These are phyloP conservation scores for Fusarium domesticum DNA, from an alignment of 2,329 filamentous ascomycete species.

Conservation along the genomic window DNA sequence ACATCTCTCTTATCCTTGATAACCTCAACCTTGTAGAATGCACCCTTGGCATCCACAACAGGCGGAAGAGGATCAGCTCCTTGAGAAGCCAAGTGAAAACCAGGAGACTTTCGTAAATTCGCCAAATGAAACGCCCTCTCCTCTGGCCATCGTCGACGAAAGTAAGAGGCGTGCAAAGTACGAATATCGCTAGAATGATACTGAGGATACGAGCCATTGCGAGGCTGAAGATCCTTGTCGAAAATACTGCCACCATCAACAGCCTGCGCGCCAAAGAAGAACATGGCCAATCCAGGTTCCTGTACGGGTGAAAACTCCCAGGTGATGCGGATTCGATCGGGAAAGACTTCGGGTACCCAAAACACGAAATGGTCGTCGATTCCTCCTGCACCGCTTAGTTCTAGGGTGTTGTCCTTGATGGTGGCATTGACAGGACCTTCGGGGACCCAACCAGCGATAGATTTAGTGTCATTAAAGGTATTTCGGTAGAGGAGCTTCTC, in stretches of 20 bases:
- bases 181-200: constrained; percentile 25
- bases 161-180: constrained; percentile 24
- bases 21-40: constrained; percentile 23
- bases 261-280: constrained; percentile 23
- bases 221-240: constrained; percentile 14
- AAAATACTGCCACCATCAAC: constrained; percentile 23
- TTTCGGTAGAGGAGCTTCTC: constrained; percentile 24
- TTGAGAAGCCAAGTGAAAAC: constrained; percentile 23
- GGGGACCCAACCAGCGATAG: constrained; percentile 16
- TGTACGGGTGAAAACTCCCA: constrained; percentile 22
- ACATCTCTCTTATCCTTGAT: constrained; percentile 21
- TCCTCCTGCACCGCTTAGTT: constrained; percentile 15
- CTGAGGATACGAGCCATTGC: constrained; percentile 24
- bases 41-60: constrained; percentile 18
- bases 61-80: constrained; percentile 23
- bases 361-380: constrained; percentile 22
- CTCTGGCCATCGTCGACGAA: constrained; percentile 25
- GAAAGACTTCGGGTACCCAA: constrained; percentile 23
- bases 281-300: constrained; percentile 23
- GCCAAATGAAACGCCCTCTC: constrained; percentile 24
- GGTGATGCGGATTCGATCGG: constrained; percentile 23
- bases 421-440: constrained; percentile 21
- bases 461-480: constrained; percentile 15
- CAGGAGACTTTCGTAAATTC: constrained; percentile 24
- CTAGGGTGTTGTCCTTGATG: constrained; percentile 20